Conservation (phyloP, 208 protist species). For the Balamuthia mandrillaris region DNA sequence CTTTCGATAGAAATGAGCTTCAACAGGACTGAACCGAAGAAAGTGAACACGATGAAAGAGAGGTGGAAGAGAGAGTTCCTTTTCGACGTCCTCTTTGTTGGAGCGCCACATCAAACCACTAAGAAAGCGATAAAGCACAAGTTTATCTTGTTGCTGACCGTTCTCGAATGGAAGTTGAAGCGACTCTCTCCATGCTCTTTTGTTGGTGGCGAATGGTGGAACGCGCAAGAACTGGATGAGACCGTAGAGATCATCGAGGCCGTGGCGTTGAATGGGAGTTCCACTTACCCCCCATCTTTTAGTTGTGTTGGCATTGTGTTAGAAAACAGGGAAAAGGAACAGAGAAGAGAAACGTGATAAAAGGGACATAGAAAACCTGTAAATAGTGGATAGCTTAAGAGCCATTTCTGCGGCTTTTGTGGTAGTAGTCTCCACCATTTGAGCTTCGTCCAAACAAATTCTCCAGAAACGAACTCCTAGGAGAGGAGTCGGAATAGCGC, state of each 20-base stretch:
- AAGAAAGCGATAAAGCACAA: background rate
- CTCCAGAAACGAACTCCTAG: constrained; percentile 24
- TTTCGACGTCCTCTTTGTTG: background rate
- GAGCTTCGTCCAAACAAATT: constrained; percentile 3
- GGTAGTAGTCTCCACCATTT: constrained; percentile 31
- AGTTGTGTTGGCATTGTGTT: too few species aligned
- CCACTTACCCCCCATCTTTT: constrained; percentile 37
- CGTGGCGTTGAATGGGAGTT: constrained; percentile 9
- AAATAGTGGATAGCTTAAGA: background rate
- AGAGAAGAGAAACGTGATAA: too few species aligned
- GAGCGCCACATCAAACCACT: constrained; percentile 17
- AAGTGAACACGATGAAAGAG: background rate
- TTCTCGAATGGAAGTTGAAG: constrained; percentile 14
- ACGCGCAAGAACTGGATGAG: background rate
- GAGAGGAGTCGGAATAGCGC: background rate
- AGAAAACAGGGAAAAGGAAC: too few species aligned
- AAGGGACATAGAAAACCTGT: too few species aligned
- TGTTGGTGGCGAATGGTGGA: background rate
- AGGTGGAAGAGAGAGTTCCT: background rate
- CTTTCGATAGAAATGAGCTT: constrained; percentile 33
- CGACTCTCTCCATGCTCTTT: background rate
- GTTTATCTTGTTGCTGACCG: background rate
- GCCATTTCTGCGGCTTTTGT: constrained; percentile 26
- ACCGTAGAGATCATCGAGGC: background rate
- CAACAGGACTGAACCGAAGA: background rate